phyloP scores from a whole-genome alignment of 805 yeast genomes.

The Wickerhamiella siamensis region DNA sequence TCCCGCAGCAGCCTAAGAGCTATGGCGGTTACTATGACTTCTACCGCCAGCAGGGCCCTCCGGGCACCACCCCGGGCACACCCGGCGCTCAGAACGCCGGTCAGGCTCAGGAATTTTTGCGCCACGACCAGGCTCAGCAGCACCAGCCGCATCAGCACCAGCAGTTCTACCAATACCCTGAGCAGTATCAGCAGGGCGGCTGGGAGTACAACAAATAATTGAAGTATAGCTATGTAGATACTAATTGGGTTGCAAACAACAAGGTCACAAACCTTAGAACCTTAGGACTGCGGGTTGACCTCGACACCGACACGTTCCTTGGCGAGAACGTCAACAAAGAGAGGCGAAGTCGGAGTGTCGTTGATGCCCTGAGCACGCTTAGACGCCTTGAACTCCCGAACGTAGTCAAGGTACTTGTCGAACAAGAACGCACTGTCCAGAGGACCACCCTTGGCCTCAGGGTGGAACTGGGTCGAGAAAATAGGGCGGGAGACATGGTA shows the following conservation, averaged over 20 bases:
- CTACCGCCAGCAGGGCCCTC: constrained; percentile 12
- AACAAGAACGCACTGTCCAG: constrained; percentile 95
- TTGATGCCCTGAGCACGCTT: constrained; percentile 31
- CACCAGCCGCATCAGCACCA: constrained; percentile 17
- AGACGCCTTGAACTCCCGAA: constrained; percentile 40
- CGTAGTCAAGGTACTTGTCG: constrained; percentile 73
- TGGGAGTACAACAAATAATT: constrained; percentile 15
- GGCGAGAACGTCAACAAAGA: constrained; percentile 28
- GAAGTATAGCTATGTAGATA: neutral
- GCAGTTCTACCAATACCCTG: constrained; percentile 16
- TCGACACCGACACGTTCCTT: constrained; percentile 32
- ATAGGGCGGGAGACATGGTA: constrained; percentile 75
- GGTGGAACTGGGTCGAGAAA: constrained; percentile 97
- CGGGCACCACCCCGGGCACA: neutral
- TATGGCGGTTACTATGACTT: constrained; percentile 17
- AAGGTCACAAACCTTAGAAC: neutral
- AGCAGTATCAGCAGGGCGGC: constrained; percentile 17
- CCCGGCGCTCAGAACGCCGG: constrained; percentile 5
- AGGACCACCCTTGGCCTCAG: constrained; percentile 99
- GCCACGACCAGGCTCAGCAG: constrained; percentile 15
- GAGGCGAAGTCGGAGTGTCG: constrained; percentile 28
- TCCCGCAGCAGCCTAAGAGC: constrained; percentile 16
- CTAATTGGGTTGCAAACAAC: neutral
- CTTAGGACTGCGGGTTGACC: constrained; percentile 23
- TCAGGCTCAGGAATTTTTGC: constrained; percentile 23